phyloP scores from a whole-genome alignment of 2,329 filamentous ascomycete species.

The Trichophyton verrucosum region DNA sequence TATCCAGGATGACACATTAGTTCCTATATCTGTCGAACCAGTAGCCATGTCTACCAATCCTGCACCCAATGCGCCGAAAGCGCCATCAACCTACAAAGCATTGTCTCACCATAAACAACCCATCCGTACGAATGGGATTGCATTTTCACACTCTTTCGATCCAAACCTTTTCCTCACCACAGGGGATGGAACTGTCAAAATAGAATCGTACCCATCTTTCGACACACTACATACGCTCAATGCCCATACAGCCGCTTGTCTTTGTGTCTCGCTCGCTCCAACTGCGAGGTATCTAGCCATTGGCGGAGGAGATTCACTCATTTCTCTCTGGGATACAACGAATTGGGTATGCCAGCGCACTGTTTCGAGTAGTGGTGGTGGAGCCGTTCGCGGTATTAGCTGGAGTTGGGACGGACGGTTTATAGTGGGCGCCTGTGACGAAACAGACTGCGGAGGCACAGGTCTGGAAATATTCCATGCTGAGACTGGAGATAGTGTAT shows the following conservation, averaged over 20 bases:
- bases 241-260: slow-evolving; percentile 39
- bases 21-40: slow-evolving; percentile 34
- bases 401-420: slow-evolving; percentile 41
- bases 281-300: slow-evolving; percentile 38
- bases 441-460: slow-evolving; percentile 31
- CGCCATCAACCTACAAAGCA: slow-evolving; percentile 24
- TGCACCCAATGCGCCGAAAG: slow-evolving; percentile 9
- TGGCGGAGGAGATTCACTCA: slow-evolving; percentile 38
- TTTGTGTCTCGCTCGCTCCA: slow-evolving; percentile 35
- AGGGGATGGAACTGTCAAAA: slow-evolving; percentile 38
- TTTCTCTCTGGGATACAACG: slow-evolving; percentile 40
- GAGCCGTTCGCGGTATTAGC: slow-evolving; percentile 36
- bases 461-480: slow-evolving; percentile 40
- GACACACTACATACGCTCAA: slow-evolving; percentile 33
- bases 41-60: slow-evolving; percentile 26
- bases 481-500: slow-evolving; percentile 38
- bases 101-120: slow-evolving; percentile 34
- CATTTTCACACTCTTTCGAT: slow-evolving; percentile 34
- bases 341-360: slow-evolving; percentile 41
- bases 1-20: slow-evolving; percentile 35
- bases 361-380: slow-evolving; percentile 33
- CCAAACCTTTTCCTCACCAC: slow-evolving; percentile 36
- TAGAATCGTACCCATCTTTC: slow-evolving; percentile 37
- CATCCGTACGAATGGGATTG: slow-evolving; percentile 38
- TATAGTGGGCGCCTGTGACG: slow-evolving; percentile 37